Percentiles rank a stretch among this genome's conserved stretches.
phyloP scores from a whole-genome alignment of 176 grass and related monocot genomes.

The Oryza meridionalis region DNA sequence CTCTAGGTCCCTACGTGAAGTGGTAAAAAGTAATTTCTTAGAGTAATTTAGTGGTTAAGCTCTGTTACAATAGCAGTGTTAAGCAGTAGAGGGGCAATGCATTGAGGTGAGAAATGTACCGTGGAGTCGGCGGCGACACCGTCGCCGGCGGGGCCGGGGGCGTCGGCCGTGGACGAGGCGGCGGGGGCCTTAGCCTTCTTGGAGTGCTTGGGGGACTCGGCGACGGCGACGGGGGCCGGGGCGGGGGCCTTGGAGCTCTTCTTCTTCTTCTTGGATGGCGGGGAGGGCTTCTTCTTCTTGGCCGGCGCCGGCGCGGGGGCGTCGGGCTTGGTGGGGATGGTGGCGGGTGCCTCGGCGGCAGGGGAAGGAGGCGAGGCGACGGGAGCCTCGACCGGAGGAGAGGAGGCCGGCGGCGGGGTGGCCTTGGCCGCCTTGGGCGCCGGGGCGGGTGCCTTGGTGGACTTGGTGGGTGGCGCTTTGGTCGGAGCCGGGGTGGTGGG shows the following conservation, averaged over 20 bases:
- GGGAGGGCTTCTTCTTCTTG: conserved; percentile 55
- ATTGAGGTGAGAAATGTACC: conserved; percentile 25
- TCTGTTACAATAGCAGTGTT: neutral
- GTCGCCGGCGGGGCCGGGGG: conserved; percentile 44
- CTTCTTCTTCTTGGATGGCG: conserved; percentile 59
- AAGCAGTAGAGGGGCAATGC: neutral
- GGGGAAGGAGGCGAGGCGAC: conserved; percentile 37
- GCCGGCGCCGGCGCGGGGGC: conserved; percentile 58
- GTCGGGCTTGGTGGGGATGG: conserved; percentile 51
- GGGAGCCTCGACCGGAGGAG: neutral
- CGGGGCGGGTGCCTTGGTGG: conserved; percentile 45
- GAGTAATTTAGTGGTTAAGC: neutral
- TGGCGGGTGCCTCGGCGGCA: neutral
- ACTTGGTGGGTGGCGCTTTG: conserved; percentile 22
- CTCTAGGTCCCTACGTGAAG: neutral
- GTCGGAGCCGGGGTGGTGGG: conserved; percentile 36
- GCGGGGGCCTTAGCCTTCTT: conserved; percentile 53
- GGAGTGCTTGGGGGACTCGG: conserved; percentile 18
- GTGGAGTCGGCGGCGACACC: conserved; percentile 34
- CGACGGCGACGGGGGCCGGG: conserved; percentile 45
- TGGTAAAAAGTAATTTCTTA: neutral
- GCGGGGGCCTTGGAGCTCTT: conserved; percentile 44
- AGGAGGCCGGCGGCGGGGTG: conserved; percentile 24
- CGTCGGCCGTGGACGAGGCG: neutral
- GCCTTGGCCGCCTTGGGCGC: conserved; percentile 44